Percentiles rank a stretch among this genome's conserved stretches.
Evolutionary conservation across 1,139 yeast species (phyloP).

Genomic region (Blastobotrys serpentis): DNA sequence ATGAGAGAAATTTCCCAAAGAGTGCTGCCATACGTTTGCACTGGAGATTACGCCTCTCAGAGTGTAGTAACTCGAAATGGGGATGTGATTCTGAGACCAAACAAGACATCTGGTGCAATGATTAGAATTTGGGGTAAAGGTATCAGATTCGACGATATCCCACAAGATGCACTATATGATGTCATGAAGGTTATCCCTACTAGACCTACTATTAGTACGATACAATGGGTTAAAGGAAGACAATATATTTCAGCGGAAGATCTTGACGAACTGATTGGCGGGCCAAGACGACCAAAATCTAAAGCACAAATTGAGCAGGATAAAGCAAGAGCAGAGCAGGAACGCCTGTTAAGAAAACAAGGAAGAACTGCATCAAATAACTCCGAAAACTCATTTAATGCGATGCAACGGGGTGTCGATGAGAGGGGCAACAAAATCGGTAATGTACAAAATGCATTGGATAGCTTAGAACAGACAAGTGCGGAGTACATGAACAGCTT

Average conservation of each 20-base stretch:
- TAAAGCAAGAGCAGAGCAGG: constrained; percentile 27
- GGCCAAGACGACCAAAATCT: constrained; percentile 41
- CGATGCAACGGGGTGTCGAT: constrained; percentile 15
- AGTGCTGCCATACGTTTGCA: constrained; percentile 44
- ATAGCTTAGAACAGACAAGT: constrained; percentile 36
- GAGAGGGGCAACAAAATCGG: constrained; percentile 25
- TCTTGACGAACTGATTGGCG: constrained; percentile 43
- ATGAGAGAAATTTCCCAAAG: constrained; percentile 48
- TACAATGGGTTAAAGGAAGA: constrained; percentile 86
- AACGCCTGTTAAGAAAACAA: constrained; percentile 19
- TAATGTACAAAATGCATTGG: constrained; percentile 34
- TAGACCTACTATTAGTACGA: constrained; percentile 75
- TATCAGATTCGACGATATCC: constrained; percentile 30
- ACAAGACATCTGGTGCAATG: constrained; percentile 56
- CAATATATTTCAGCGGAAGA: constrained; percentile 60
- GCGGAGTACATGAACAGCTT: constrained; percentile 34
- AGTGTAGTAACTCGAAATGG: constrained; percentile 66
- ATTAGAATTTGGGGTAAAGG: constrained; percentile 48
- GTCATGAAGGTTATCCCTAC: constrained; percentile 56
- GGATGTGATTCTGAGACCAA: constrained; percentile 63
- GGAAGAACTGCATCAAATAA: constrained; percentile 10
- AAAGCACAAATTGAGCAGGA: constrained; percentile 34
- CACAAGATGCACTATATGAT: constrained; percentile 44
- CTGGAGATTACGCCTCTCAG: constrained; percentile 43
- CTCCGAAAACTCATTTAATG: constrained; percentile 8